Evolutionary conservation across 2,329 filamentous ascomycete genomes (phyloP).

Genomic region (Fusarium begoniae): DNA sequence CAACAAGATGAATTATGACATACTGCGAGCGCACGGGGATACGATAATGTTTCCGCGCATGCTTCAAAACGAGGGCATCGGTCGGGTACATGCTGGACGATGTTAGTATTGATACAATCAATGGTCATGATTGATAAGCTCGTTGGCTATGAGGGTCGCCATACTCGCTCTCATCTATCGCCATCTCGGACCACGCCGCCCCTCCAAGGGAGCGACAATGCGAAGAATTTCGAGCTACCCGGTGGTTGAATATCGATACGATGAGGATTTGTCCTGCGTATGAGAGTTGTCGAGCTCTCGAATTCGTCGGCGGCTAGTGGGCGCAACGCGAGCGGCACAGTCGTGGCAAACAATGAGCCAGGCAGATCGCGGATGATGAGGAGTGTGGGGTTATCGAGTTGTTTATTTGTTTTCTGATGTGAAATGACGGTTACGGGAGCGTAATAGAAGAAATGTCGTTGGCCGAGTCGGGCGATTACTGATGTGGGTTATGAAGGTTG

Average conservation of each 20-base stretch:
- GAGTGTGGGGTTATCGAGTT: background rate
- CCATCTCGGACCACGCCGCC: conserved; percentile 53
- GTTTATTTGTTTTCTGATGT: background rate
- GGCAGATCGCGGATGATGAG: background rate
- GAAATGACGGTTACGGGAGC: background rate
- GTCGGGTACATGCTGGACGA: conserved; percentile 69
- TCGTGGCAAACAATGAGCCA: background rate
- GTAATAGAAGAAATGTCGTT: conserved; percentile 1
- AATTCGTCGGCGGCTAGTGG: conserved; percentile 2
- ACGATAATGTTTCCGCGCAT: conserved; percentile 72
- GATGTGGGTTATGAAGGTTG: conserved; percentile 31
- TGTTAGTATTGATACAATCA: conserved; percentile 10
- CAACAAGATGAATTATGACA: conserved; percentile 46
- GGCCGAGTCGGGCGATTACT: conserved; percentile 5
- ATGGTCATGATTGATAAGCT: conserved; percentile 25
- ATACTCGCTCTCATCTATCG: conserved; percentile 64
- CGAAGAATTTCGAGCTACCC: conserved; percentile 12
- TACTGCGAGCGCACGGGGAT: conserved; percentile 73
- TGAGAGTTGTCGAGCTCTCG: conserved; percentile 5
- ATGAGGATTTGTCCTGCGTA: conserved; percentile 2
- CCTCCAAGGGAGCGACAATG: conserved; percentile 28
- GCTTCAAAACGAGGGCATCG: conserved; percentile 69
- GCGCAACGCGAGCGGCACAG: conserved; percentile 5
- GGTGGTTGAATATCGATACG: conserved; percentile 4
- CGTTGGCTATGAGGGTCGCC: conserved; percentile 32